Evolutionary conservation across 164 flowering plant species (phyloP).

Genomic region (Akebia trifoliata): DNA sequence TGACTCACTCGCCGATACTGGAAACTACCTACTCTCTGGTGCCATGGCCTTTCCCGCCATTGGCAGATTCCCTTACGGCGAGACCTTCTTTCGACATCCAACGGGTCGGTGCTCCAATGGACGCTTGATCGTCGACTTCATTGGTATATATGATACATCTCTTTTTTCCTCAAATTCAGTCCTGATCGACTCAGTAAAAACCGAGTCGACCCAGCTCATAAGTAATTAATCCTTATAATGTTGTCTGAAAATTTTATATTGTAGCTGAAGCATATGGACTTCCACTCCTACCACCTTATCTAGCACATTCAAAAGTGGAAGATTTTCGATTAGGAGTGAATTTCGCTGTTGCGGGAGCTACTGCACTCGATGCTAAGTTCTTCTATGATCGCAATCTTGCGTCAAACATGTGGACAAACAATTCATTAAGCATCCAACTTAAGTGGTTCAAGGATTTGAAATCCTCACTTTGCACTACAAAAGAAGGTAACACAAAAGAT

Average conservation of each 20-base stretch:
- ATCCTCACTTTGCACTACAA: slow-evolving; percentile 34
- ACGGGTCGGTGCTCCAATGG: slow-evolving; percentile 63
- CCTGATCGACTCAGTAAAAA: too few relatives aligned
- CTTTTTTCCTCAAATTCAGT: too few relatives aligned
- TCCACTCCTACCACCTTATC: slow-evolving; percentile 44
- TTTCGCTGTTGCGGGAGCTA: slow-evolving; percentile 61
- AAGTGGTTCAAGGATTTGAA: slow-evolving; percentile 49
- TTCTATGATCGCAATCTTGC: slow-evolving; percentile 20
- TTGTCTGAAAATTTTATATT: slow-evolving; percentile 2
- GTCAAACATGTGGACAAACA: slow-evolving; percentile 24
- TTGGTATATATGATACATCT: slow-evolving; percentile 28
- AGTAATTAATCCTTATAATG: not conserved
- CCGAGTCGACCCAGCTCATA: too few relatives aligned
- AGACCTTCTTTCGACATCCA: slow-evolving; percentile 39
- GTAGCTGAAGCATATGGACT: slow-evolving; percentile 53
- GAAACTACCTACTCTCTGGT: slow-evolving; percentile 38
- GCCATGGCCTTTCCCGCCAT: slow-evolving; percentile 27
- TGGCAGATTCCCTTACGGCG: slow-evolving; percentile 42
- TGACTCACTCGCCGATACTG: slow-evolving; percentile 56
- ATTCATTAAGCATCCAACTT: slow-evolving; percentile 39
- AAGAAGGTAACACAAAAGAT: slow-evolving; percentile 30
- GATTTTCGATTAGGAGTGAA: slow-evolving; percentile 35
- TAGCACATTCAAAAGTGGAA: slow-evolving; percentile 16
- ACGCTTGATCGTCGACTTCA: slow-evolving; percentile 49
- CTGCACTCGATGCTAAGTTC: slow-evolving; percentile 40